These are phyloP conservation scores for Lachnellula cervina DNA, from an alignment of 2,329 filamentous ascomycete species.

Conservation along the genomic window DNA sequence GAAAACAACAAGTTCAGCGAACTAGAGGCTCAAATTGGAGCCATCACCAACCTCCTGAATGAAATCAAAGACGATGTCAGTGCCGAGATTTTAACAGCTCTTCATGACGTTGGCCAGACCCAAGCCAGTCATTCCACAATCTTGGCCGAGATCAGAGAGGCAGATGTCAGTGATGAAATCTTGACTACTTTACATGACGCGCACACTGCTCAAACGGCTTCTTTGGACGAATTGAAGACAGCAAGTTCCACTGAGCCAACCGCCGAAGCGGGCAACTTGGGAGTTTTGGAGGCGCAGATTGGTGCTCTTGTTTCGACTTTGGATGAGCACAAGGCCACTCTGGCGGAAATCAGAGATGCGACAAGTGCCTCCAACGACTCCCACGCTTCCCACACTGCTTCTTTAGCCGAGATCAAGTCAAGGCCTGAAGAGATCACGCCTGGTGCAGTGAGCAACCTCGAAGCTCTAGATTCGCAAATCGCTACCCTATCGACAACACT, in stretches of 20 bases:
- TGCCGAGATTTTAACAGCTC: constrained; percentile 29
- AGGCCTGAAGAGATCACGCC: background rate
- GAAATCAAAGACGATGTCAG: constrained; percentile 31
- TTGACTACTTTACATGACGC: constrained; percentile 27
- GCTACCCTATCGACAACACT: constrained; percentile 3
- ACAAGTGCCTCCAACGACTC: constrained; percentile 10
- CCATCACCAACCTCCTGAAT: constrained; percentile 20
- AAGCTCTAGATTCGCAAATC: constrained; percentile 2
- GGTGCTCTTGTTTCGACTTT: constrained; percentile 11
- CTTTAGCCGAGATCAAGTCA: constrained; percentile 11
- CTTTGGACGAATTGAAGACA: constrained; percentile 21
- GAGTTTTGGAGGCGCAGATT: constrained; percentile 13
- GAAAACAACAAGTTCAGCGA: background rate
- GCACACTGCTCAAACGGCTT: constrained; percentile 10
- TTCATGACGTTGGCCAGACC: constrained; percentile 23
- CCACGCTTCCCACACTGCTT: constrained; percentile 6
- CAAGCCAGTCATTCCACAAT: constrained; percentile 18
- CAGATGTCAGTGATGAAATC: constrained; percentile 29
- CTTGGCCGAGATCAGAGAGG: constrained; percentile 24
- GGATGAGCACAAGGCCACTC: constrained; percentile 15
- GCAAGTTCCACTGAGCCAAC: constrained; percentile 7
- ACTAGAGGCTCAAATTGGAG: constrained; percentile 15
- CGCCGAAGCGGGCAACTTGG: background rate
- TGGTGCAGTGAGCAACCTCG: background rate
- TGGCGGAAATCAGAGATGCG: constrained; percentile 10